Conservation (phyloP, 2,329 filamentous ascomycete genomes). For the Cladosporium phlei region DNA sequence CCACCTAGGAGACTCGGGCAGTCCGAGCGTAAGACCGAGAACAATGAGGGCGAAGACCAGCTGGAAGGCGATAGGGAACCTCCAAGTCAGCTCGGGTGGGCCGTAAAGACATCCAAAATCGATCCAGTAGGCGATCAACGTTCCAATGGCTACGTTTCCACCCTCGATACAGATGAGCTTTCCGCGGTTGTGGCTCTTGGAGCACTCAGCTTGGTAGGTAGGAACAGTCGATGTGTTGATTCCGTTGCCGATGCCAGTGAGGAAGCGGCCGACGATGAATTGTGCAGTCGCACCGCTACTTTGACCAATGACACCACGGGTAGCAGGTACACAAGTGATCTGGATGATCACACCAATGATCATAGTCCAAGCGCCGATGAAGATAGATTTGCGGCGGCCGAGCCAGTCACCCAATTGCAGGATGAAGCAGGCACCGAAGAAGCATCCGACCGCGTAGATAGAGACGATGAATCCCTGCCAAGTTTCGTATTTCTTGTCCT, state of each 20-base stretch:
- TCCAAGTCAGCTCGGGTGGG: conserved; percentile 15
- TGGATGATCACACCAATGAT: conserved; percentile 46
- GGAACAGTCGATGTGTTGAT: conserved; percentile 49
- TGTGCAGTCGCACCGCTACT: conserved; percentile 31
- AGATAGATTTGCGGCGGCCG: conserved; percentile 13
- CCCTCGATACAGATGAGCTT: conserved; percentile 46
- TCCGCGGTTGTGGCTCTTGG: conserved; percentile 45
- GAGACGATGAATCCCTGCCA: conserved; percentile 38
- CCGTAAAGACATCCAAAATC: conserved; percentile 38
- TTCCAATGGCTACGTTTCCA: conserved; percentile 46
- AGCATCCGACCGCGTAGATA: conserved; percentile 14
- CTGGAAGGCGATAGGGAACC: conserved; percentile 14
- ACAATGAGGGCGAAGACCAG: conserved; percentile 12
- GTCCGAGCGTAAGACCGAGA: conserved; percentile 10
- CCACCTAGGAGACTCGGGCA: conserved; percentile 17
- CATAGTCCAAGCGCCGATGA: conserved; percentile 35
- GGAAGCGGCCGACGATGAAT: conserved; percentile 46
- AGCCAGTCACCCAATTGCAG: conserved; percentile 11
- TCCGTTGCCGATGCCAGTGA: conserved; percentile 49
- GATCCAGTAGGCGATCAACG: conserved; percentile 47
- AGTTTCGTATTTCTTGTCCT: conserved; percentile 30
- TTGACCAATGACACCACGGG: conserved; percentile 17
- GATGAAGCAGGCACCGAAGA: conserved; percentile 12
- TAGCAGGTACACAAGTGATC: conserved; percentile 37
- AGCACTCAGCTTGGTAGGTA: conserved; percentile 47